phyloP scores from a whole-genome alignment of 257 asterid genomes.

The Capsicum pubescens region DNA sequence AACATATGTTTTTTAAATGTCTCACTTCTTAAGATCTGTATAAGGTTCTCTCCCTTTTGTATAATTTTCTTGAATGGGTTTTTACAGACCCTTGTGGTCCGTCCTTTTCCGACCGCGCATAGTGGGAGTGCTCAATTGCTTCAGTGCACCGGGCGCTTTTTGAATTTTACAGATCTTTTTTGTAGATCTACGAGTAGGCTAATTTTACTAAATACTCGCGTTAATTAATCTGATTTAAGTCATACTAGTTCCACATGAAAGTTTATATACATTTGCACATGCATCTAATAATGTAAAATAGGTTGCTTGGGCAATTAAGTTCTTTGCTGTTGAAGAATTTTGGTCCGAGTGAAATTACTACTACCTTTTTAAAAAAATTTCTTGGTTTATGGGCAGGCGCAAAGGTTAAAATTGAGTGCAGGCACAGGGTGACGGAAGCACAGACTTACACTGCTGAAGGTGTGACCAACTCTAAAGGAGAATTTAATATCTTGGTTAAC shows the following conservation, averaged over 20 bases:
- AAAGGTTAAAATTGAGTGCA: conserved; percentile 52
- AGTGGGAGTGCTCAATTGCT: too few species aligned
- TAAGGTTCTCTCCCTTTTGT: neutral
- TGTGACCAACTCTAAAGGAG: conserved; percentile 44
- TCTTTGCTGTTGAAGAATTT: neutral
- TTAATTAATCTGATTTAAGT: neutral
- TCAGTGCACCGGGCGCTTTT: too few species aligned
- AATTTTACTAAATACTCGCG: neutral
- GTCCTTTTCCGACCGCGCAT: too few species aligned
- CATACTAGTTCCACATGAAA: neutral
- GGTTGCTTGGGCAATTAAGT: neutral
- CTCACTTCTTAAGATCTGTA: neutral
- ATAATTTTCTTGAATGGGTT: neutral
- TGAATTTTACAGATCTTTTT: neutral
- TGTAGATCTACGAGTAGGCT: neutral
- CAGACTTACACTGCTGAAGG: conserved; percentile 38
- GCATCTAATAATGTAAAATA: neutral
- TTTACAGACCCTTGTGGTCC: too few species aligned
- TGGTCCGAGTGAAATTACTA: neutral
- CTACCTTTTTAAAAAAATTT: neutral
- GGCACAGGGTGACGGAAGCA: conserved; percentile 30
- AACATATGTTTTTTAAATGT: neutral
- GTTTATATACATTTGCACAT: too few species aligned
- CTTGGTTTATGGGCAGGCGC: conserved; percentile 41
- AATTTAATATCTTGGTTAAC: conserved; percentile 35